Percentiles rank a stretch among this genome's conserved stretches.
Conservation (phyloP, 2,329 filamentous ascomycete species). For the Trichoderma breve region DNA sequence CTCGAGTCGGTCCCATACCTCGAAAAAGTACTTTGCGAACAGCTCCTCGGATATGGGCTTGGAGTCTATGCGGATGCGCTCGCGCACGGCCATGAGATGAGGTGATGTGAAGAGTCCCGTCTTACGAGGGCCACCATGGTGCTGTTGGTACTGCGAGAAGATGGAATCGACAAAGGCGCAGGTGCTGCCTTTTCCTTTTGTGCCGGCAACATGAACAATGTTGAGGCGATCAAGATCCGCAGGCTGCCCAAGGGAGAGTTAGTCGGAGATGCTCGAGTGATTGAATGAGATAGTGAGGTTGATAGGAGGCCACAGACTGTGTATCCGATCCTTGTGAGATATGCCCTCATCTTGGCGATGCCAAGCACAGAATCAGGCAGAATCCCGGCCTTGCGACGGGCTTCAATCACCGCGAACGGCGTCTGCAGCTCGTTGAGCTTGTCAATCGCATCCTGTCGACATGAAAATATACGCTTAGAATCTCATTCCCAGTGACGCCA, state of each 20-base stretch:
- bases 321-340: constrained; percentile 76
- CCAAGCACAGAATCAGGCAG: constrained; percentile 68
- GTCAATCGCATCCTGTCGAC: constrained; percentile 73
- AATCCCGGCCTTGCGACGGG: constrained; percentile 70
- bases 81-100: constrained; percentile 64
- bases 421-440: constrained; percentile 89
- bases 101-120: constrained; percentile 68
- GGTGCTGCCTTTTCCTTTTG: constrained; percentile 74
- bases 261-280: background rate
- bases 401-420: constrained; percentile 77
- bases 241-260: constrained; percentile 27
- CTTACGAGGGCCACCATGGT: constrained; percentile 38
- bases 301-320: constrained; percentile 41
- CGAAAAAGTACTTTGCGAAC: constrained; percentile 66
- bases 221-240: constrained; percentile 59
- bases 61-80: constrained; percentile 64
- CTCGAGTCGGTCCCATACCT: constrained; percentile 61
- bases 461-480: background rate
- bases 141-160: constrained; percentile 50
- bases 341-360: constrained; percentile 70
- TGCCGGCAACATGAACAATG: constrained; percentile 68
- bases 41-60: constrained; percentile 54
- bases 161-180: constrained; percentile 67
- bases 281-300: background rate
- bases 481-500: background rate